phyloP scores from a whole-genome alignment of 2,329 filamentous ascomycete genomes.

The Aspergillus alliaceus region DNA sequence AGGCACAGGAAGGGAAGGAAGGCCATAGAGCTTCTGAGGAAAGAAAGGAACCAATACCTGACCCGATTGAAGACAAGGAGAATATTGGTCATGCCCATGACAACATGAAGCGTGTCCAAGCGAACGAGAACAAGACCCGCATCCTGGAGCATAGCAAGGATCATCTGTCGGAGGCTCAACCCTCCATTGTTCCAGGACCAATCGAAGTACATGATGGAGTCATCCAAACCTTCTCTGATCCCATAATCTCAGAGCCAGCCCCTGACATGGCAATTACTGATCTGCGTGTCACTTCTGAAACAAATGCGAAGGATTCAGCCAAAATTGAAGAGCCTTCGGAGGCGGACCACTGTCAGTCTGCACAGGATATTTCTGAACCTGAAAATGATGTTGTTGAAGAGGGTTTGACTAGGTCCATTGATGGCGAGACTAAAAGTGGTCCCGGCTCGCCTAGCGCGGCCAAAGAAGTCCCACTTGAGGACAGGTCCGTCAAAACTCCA shows the following conservation, averaged over 20 bases:
- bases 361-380: conserved; percentile 21
- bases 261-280: conserved; percentile 19
- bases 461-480: conserved; percentile 29
- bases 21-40: conserved; percentile 20
- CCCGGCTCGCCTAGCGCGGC: conserved; percentile 32
- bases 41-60: conserved; percentile 8
- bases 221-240: conserved; percentile 1
- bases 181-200: conserved; percentile 2
- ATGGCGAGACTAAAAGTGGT: conserved; percentile 27
- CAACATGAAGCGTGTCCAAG: conserved; percentile 11
- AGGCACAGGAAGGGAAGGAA: conserved; percentile 31
- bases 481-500: conserved; percentile 23
- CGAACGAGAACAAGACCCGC: conserved; percentile 6
- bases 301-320: conserved; percentile 12
- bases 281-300: conserved; percentile 18
- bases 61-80: conserved; percentile 25
- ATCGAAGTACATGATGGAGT: conserved; percentile 1
- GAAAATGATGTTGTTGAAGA: conserved; percentile 25
- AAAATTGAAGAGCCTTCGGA: conserved; percentile 13
- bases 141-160: conserved; percentile 14
- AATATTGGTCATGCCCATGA: conserved; percentile 27
- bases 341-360: conserved; percentile 14
- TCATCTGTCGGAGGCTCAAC: conserved; percentile 13
- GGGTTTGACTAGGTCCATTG: conserved; percentile 24
- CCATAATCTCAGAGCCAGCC: conserved; percentile 9